A percentile compares a stretch with the other conserved stretches of the same genome.
Evolutionary conservation across 2,329 filamentous ascomycete species (phyloP).

Genomic region (Colletotrichum agaves): DNA sequence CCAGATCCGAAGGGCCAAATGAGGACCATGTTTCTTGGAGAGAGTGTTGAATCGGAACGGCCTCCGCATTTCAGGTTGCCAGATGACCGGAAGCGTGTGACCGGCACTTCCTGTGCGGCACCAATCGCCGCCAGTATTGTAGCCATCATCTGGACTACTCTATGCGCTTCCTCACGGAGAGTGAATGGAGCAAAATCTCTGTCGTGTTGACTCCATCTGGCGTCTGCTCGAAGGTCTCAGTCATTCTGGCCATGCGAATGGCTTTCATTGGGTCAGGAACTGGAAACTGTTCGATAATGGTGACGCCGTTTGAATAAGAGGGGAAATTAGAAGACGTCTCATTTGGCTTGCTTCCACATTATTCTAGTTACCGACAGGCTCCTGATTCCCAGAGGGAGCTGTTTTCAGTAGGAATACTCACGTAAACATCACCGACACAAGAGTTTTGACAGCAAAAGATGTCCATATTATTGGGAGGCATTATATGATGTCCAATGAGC

Average conservation of each 20-base stretch:
- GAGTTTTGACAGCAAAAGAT: too few species aligned
- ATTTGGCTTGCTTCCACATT: background rate
- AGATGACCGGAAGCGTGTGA: background rate
- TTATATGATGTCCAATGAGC: too few species aligned
- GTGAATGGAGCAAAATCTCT: background rate
- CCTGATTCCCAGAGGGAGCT: too few species aligned
- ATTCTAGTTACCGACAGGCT: too few species aligned
- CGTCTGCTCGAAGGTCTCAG: background rate
- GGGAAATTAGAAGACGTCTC: background rate
- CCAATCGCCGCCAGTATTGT: background rate
- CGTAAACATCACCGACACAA: too few species aligned
- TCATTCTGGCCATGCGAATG: background rate
- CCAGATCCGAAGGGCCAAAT: background rate
- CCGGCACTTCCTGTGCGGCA: background rate
- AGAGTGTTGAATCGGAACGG: background rate
- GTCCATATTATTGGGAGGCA: too few species aligned
- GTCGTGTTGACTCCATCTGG: background rate
- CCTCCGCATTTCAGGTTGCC: rapidly evolving
- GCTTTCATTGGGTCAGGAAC: background rate
- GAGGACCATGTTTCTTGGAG: background rate
- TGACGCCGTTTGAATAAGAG: background rate
- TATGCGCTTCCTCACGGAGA: background rate
- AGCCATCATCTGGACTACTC: background rate
- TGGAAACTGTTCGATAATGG: background rate
- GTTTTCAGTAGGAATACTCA: too few species aligned